Conservation (phyloP, 345 rosid genomes). For the Citrus inodora region DNA sequence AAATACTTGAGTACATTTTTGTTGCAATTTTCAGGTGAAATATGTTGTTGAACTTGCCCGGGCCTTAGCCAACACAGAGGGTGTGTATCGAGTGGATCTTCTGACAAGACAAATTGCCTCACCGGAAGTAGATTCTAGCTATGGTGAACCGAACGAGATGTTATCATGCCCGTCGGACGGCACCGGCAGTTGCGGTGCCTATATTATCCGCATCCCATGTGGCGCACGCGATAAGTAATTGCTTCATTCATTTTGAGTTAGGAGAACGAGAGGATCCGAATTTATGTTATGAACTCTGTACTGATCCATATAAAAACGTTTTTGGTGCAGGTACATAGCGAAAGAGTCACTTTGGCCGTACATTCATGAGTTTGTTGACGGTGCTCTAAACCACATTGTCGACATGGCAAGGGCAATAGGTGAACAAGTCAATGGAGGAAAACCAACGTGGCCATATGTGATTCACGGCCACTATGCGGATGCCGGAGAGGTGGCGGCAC, state of each 20-base stretch:
- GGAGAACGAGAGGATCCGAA: neutral
- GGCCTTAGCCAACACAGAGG: constrained; percentile 54
- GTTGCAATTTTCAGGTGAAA: constrained; percentile 43
- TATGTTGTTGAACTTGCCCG: constrained; percentile 72
- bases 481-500: constrained; percentile 64
- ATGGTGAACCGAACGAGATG: constrained; percentile 82
- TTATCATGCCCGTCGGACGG: constrained; percentile 63
- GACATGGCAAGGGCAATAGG: constrained; percentile 60
- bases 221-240: constrained; percentile 52
- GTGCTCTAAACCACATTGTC: constrained; percentile 55
- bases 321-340: constrained; percentile 45
- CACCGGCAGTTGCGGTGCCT: constrained; percentile 62
- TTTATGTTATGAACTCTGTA: neutral
- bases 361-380: constrained; percentile 60
- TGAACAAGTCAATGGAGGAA: constrained; percentile 49
- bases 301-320: neutral
- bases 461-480: constrained; percentile 80
- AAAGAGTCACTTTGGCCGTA: constrained; percentile 75
- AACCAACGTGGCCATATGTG: constrained; percentile 64
- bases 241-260: neutral
- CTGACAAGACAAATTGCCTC: constrained; percentile 65
- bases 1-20: too few relatives aligned
- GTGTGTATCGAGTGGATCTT: constrained; percentile 62
- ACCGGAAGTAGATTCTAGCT: constrained; percentile 61
- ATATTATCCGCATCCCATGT: constrained; percentile 63